Percentiles rank a stretch among this genome's conserved stretches.
Evolutionary conservation across 192 early-diverging fungal genomes (phyloP).

Genomic region (Coemansia sp.): DNA sequence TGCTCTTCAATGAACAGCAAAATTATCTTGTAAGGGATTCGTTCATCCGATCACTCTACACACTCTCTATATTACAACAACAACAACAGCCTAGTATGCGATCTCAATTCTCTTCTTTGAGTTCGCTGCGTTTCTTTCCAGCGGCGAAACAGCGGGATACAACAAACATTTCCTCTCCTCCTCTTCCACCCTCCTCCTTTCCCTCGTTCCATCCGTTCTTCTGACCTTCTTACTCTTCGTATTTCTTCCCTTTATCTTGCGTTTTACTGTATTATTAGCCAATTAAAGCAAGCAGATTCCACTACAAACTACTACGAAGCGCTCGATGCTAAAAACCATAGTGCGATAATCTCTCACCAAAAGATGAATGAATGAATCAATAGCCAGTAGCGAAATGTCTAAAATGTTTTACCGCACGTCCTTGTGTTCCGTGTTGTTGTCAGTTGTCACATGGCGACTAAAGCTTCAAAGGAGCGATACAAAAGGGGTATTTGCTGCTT

Average conservation of each 20-base stretch:
- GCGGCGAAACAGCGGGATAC: too few relatives aligned
- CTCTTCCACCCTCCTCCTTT: background rate
- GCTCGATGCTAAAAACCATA: too few relatives aligned
- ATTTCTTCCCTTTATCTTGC: conserved; percentile 2
- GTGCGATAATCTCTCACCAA: too few relatives aligned
- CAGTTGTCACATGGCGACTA: conserved; percentile 5
- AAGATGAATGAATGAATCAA: too few relatives aligned
- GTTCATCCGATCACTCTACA: background rate
- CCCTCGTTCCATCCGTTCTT: background rate
- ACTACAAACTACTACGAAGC: too few relatives aligned
- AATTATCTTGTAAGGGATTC: background rate
- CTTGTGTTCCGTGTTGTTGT: background rate
- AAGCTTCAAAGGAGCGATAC: background rate
- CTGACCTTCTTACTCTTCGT: background rate
- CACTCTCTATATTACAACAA: background rate
- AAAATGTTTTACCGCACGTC: background rate
- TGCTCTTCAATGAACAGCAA: conserved; percentile 24
- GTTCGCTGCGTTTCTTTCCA: too few relatives aligned
- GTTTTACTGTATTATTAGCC: conserved; percentile 9
- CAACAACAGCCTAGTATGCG: background rate
- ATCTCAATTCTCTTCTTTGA: background rate
- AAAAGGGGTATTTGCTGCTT: background rate
- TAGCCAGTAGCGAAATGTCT: background rate
- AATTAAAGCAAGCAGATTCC: conserved; percentile 4
- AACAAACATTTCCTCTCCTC: background rate